These are phyloP conservation scores for Wolfiporia cocos DNA, from an alignment of 1,284 basidiomycete genomes.

Conservation along the genomic window DNA sequence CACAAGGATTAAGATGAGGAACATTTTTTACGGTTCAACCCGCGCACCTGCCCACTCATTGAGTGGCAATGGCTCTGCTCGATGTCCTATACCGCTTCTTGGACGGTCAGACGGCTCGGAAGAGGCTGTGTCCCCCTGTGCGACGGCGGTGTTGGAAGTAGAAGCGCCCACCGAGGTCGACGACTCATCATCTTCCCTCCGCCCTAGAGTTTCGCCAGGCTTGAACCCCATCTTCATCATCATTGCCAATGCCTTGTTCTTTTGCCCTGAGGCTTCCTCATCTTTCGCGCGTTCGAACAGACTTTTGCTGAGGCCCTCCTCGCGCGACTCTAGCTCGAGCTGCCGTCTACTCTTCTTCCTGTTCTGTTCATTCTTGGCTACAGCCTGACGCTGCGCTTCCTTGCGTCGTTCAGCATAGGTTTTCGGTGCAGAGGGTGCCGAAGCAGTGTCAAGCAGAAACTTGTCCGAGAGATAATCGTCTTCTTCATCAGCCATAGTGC, in stretches of 20 bases:
- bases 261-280: constrained; percentile 39
- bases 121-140: background rate
- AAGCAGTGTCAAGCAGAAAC: constrained; percentile 46
- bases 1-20: constrained; percentile 1
- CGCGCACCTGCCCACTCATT: constrained; percentile 71
- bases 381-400: constrained; percentile 49
- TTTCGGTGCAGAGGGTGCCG: constrained; percentile 34
- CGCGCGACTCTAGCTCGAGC: constrained; percentile 66
- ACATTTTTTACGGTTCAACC: background rate
- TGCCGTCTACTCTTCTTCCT: constrained; percentile 56
- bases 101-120: background rate
- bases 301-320: constrained; percentile 71
- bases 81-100: constrained; percentile 29
- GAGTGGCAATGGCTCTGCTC: constrained; percentile 58
- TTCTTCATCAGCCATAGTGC: constrained; percentile 55
- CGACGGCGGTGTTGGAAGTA: background rate
- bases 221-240: constrained; percentile 91
- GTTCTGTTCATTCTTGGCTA: constrained; percentile 60
- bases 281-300: constrained; percentile 72
- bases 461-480: constrained; percentile 85
- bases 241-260: constrained; percentile 74
- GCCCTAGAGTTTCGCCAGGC: constrained; percentile 71
- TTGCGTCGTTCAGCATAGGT: constrained; percentile 68
- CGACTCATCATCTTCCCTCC: constrained; percentile 17
- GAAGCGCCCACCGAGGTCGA: background rate